Conservation (phyloP, 495 filamentous ascomycete species). For the Penicillium odoratum region DNA sequence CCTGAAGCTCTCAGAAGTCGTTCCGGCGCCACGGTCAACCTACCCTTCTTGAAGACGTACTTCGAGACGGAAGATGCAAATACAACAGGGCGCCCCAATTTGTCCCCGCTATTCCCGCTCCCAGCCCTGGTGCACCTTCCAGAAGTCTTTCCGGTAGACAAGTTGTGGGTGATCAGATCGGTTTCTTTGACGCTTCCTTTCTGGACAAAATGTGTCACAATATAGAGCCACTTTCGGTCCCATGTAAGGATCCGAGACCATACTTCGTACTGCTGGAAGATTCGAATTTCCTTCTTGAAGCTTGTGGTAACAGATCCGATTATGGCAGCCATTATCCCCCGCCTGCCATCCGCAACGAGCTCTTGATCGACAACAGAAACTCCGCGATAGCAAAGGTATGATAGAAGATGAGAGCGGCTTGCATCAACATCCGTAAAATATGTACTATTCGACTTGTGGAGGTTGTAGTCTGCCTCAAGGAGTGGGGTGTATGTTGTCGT, state of each 20-base stretch:
- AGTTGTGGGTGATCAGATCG: constrained; percentile 1
- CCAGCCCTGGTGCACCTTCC: too few relatives aligned
- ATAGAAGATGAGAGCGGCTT: constrained; percentile 52
- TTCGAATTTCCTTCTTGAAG: constrained; percentile 58
- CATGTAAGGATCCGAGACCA: constrained; percentile 59
- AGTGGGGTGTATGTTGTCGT: too few relatives aligned
- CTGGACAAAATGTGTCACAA: constrained; percentile 64
- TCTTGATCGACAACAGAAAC: constrained; percentile 34
- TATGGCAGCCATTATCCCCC: constrained; percentile 33
- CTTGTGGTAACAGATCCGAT: constrained; percentile 55
- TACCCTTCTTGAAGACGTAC: constrained; percentile 76
- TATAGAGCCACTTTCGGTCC: constrained; percentile 72
- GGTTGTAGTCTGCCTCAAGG: constrained; percentile 52
- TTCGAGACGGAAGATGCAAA: constrained; percentile 66
- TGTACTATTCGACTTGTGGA: constrained; percentile 60
- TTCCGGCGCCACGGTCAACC: constrained; percentile 75
- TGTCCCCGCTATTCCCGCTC: too few relatives aligned
- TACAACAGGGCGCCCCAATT: too few relatives aligned
- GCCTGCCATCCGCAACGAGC: constrained; percentile 19
- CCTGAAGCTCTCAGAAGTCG: constrained; percentile 58
- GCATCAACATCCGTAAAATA: constrained; percentile 65
- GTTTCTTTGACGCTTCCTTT: constrained; percentile 41
- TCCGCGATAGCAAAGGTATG: constrained; percentile 47
- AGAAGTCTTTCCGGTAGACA: too few relatives aligned
- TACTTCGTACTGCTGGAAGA: constrained; percentile 55